phyloP scores from a whole-genome alignment of 2,329 filamentous ascomycete genomes.

The Scedosporium apiospermum region DNA sequence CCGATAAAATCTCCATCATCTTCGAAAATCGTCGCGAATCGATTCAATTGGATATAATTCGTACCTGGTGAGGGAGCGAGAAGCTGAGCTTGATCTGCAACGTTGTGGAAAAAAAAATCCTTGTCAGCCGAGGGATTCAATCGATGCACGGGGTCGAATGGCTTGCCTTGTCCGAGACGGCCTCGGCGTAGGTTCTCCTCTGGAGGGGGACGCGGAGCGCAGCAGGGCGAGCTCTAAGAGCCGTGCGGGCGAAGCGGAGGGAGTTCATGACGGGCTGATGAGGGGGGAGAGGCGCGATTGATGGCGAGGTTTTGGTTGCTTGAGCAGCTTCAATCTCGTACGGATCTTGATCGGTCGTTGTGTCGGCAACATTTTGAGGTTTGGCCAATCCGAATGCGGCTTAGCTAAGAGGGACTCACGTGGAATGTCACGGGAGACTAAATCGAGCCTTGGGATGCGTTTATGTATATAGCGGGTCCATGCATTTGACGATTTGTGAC shows the following conservation, averaged over 20 bases:
- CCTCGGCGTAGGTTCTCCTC: conserved; percentile 86
- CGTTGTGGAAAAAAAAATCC: not conserved
- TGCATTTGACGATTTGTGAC: not conserved
- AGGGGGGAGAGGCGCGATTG: not conserved
- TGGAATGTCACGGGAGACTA: not conserved
- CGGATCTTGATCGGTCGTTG: conserved; percentile 4
- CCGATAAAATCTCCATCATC: not conserved
- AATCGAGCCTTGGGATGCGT: not conserved
- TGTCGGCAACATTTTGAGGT: conserved; percentile 7
- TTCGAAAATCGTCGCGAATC: not conserved
- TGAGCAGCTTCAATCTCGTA: conserved; percentile 1
- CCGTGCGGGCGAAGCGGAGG: conserved; percentile 82
- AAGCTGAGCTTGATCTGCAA: conserved; percentile 88
- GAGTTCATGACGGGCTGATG: conserved; percentile 68
- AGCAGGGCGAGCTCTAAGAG: conserved; percentile 73
- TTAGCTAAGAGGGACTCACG: conserved; percentile 1
- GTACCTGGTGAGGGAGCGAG: conserved; percentile 96
- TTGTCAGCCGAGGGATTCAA: conserved; percentile 15
- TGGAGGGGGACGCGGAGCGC: conserved; percentile 67
- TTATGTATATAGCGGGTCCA: not conserved
- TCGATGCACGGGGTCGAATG: not conserved
- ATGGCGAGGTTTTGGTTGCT: not conserved
- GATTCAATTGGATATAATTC: conserved; percentile 20
- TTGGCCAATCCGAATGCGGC: conserved; percentile 1
- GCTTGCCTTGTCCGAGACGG: conserved; percentile 69